These are phyloP conservation scores for Paramyrothecium sp. DNA, from an alignment of 2,329 filamentous ascomycete genomes.

Conservation along the genomic window DNA sequence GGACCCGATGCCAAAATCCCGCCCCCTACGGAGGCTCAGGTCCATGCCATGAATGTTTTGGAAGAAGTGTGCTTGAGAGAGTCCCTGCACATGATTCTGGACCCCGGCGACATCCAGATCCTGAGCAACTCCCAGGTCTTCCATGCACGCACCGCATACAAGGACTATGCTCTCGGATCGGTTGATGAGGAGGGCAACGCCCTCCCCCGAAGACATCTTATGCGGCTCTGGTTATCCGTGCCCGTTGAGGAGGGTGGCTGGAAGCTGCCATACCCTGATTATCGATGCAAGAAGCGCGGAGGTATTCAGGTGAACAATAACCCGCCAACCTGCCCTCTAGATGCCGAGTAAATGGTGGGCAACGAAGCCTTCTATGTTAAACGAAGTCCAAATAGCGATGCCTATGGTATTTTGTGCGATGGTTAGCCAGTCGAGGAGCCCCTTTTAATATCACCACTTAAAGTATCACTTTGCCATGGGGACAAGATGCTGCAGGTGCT, in stretches of 20 bases:
- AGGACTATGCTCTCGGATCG: constrained; percentile 47
- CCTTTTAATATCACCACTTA: background rate
- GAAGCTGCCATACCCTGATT: constrained; percentile 78
- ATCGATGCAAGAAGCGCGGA: constrained; percentile 76
- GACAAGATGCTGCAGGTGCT: too few species aligned
- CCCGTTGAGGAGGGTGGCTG: constrained; percentile 79
- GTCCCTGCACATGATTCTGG: constrained; percentile 78
- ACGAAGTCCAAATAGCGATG: too few species aligned
- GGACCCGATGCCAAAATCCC: constrained; percentile 11
- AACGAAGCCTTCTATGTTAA: background rate
- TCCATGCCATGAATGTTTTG: constrained; percentile 54
- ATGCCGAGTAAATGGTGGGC: background rate
- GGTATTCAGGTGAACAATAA: constrained; percentile 68
- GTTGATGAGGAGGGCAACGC: constrained; percentile 29
- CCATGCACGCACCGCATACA: constrained; percentile 79
- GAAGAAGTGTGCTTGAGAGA: constrained; percentile 72
- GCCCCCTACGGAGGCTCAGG: constrained; percentile 50
- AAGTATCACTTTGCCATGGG: too few species aligned
- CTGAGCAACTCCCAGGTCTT: constrained; percentile 74
- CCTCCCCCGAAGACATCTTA: constrained; percentile 70
- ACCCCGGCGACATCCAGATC: constrained; percentile 85
- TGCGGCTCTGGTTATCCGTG: constrained; percentile 78
- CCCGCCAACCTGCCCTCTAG: background rate
- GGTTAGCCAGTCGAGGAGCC: background rate
- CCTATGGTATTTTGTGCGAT: background rate